A percentile compares a stretch with the other conserved stretches of the same genome.
Conservation (phyloP, 345 rosid species). For the Salix udensis region DNA sequence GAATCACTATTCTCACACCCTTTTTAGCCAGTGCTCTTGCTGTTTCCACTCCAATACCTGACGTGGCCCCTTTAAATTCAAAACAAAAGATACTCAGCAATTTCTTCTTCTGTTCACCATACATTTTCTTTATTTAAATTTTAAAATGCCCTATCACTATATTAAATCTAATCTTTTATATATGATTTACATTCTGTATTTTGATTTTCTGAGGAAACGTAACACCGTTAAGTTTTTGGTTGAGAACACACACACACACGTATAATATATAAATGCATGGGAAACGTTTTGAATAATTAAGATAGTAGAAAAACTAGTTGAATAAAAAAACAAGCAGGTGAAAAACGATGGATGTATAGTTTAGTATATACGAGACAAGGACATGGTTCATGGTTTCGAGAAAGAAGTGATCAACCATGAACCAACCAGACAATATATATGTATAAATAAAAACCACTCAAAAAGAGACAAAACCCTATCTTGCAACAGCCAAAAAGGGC, state of each 20-base stretch:
- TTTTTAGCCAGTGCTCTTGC: constrained; percentile 78
- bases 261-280: neutral
- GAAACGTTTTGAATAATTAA: neutral
- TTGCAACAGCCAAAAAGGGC: constrained; percentile 20
- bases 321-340: neutral
- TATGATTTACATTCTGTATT: too few species aligned
- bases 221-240: too few species aligned
- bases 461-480: constrained; percentile 49
- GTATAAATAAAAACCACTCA: neutral
- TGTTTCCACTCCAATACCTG: constrained; percentile 92
- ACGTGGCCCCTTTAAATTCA: constrained; percentile 62
- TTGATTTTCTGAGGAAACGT: too few species aligned
- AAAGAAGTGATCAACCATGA: neutral
- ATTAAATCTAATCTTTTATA: too few species aligned
- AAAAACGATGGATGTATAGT: neutral
- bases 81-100: too few species aligned
- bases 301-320: neutral
- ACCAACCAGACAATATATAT: constrained; percentile 9
- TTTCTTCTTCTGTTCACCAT: too few species aligned
- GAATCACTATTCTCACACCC: constrained; percentile 74
- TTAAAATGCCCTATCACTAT: too few species aligned
- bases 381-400: neutral
- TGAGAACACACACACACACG: too few species aligned
- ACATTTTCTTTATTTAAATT: too few species aligned
- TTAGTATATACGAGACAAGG: neutral